Base-by-base conservation (phyloP, 495 filamentous ascomycete species). In the Neohortaea acidophila region DNA sequence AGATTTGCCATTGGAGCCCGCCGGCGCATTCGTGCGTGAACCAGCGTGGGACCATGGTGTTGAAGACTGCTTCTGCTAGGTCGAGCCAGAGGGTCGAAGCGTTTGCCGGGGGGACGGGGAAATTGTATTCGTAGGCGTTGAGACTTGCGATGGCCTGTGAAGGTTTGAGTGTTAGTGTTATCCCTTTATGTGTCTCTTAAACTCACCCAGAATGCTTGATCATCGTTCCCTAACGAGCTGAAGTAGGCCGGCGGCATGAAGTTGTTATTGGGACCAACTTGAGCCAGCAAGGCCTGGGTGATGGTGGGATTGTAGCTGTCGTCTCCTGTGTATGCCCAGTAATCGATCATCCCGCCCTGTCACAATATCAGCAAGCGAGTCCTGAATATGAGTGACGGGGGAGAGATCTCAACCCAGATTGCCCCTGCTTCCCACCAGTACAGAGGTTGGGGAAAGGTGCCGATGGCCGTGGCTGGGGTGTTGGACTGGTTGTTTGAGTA, bases 161-260 rank as follows among this genome's bases (percentile, higher is more conserved):
- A n/a, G n/a, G n/a, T n/a, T n/a, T n/a, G n/a, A n/a, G n/a, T n/a
- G n/a, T n/a, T n/a, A n/a, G n/a, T n/a, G n/a, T n/a, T n/a, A n/a
- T n/a, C n/a, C n/a, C n/a, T n/a, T n/a, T n/a, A n/a, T n/a, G n/a
- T n/a, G n/a, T n/a, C n/a, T n/a, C n/a, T n/a, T n/a, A n/a, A n/a
- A n/a, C n/a, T n/a, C n/a, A 66, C 77, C 84, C 84, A 92, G 53
- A 86, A 86, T 12, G 77, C 76, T 55, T 49, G 46, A 17, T 49
- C 46, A 38, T 49, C 46, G 27, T 49, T 49, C 9, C 46, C 48
- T 14, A 42, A 33, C 2, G 20, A 37, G 14, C 19, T 2, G 19
- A 35, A 34, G 35, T 51, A 45, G 4, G 34, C 36, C 0, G 23
- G 25, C 29, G 38, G 23, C 49, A 62, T 53, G 43, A 50, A 56